phyloP scores from a whole-genome alignment of 1,284 basidiomycete genomes.

The Singerocomus inundabilis region DNA sequence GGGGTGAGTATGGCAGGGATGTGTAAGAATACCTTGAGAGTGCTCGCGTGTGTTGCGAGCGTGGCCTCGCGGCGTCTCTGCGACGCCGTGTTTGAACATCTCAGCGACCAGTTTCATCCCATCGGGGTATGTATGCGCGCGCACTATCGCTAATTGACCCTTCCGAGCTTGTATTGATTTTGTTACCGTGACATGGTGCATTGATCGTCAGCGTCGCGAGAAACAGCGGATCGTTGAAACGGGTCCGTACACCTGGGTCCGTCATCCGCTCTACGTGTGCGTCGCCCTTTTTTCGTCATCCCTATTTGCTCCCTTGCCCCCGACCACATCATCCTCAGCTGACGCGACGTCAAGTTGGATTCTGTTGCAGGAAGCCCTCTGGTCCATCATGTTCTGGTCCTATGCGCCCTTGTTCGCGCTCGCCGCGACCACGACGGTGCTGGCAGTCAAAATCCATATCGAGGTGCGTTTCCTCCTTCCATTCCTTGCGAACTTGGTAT shows the following conservation, averaged over 20 bases:
- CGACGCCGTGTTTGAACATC: conserved; percentile 5
- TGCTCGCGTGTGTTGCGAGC: conserved; percentile 12
- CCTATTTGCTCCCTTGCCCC: neutral
- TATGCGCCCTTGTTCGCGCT: conserved; percentile 24
- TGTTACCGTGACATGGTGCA: too few relatives aligned
- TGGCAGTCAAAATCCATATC: conserved; percentile 29
- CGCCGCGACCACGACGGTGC: conserved; percentile 1
- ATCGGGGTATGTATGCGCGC: conserved; percentile 12
- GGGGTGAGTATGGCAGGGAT: neutral
- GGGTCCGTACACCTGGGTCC: conserved; percentile 28
- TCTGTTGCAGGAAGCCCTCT: conserved; percentile 12
- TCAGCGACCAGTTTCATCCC: conserved; percentile 16
- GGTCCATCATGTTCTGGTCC: conserved; percentile 29
- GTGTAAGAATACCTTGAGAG: conserved; percentile 5
- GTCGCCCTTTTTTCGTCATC: neutral
- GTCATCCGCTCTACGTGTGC: conserved; percentile 32
- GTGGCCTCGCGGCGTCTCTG: neutral
- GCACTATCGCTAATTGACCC: neutral
- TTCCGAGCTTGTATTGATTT: neutral
- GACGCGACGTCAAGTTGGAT: conserved; percentile 10
- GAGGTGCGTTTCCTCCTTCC: conserved; percentile 19
- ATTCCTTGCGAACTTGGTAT: too few relatives aligned
- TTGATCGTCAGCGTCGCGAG: conserved; percentile 25
- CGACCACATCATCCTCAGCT: neutral
- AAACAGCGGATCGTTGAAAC: conserved; percentile 22